phyloP scores from a whole-genome alignment of 441 rosid species.

The Syzygium syzygioides region DNA sequence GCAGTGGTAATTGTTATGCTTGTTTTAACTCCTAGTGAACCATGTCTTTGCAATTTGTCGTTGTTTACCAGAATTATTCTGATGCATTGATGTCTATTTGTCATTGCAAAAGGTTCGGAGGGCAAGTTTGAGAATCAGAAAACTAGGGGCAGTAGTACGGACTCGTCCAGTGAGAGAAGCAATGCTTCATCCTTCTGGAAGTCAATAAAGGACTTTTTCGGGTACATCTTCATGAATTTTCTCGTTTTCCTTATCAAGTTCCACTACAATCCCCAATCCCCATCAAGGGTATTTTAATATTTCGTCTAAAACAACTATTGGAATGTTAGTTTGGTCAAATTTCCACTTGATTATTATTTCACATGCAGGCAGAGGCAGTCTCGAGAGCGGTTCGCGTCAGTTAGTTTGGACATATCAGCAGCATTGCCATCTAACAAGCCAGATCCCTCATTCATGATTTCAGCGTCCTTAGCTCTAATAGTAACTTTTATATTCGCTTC shows the following conservation, averaged over 20 bases:
- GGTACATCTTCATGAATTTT: constrained; percentile 31
- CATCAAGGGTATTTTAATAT: background rate
- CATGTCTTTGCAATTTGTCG: background rate
- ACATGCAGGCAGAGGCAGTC: constrained; percentile 36
- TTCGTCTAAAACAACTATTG: background rate
- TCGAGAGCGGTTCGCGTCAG: constrained; percentile 43
- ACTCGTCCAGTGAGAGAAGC: constrained; percentile 19
- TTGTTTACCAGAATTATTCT: background rate
- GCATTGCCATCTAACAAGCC: constrained; percentile 19
- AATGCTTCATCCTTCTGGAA: constrained; percentile 44
- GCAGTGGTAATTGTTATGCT: constrained; percentile 21
- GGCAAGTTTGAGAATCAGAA: constrained; percentile 5
- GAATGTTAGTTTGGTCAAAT: background rate
- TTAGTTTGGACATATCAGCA: constrained; percentile 14
- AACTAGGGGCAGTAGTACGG: constrained; percentile 7
- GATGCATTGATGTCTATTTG: background rate
- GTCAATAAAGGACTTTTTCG: constrained; percentile 39
- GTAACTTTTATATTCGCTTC: constrained; percentile 18
- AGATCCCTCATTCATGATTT: constrained; percentile 11
- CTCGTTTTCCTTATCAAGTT: background rate
- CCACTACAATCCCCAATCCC: background rate
- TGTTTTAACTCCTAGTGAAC: background rate
- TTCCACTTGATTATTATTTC: background rate
- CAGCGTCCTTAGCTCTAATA: constrained; percentile 19
- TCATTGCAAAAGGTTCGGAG: constrained; percentile 21